phyloP scores from a whole-genome alignment of 768 basidiomycete species.

The Tricholoma hemisulphureum region DNA sequence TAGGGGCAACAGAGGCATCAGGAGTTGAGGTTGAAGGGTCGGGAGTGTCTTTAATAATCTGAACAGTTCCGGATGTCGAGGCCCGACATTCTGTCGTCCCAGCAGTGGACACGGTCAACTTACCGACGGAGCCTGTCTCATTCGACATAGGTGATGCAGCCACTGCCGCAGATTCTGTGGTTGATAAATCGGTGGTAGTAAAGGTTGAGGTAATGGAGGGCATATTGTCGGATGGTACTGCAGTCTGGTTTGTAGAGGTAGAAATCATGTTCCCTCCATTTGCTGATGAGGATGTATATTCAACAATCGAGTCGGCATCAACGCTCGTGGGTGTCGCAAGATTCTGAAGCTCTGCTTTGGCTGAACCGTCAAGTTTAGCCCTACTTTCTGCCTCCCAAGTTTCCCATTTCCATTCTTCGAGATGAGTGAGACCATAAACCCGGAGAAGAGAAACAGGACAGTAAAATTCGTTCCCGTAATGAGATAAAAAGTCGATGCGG shows the following conservation, averaged over 20 bases:
- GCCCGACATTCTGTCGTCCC: background rate
- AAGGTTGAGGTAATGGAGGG: background rate
- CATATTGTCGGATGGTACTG: background rate
- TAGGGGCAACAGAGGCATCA: background rate
- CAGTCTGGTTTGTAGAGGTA: background rate
- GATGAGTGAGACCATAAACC: conserved; percentile 93
- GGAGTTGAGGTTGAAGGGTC: background rate
- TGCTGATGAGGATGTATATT: background rate
- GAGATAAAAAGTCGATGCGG: conserved; percentile 88
- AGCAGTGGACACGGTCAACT: background rate
- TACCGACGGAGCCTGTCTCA: background rate
- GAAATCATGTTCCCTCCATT: background rate
- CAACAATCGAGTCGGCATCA: background rate
- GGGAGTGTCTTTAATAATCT: background rate
- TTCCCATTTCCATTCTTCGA: conserved; percentile 95
- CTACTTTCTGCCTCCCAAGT: conserved; percentile 72
- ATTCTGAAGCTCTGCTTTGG: conserved; percentile 26
- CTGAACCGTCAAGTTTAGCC: conserved; percentile 39
- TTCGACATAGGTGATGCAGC: background rate
- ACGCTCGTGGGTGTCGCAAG: background rate
- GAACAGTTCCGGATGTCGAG: background rate
- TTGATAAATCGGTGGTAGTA: background rate
- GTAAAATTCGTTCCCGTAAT: conserved; percentile 94
- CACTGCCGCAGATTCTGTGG: background rate
- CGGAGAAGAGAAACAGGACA: conserved; percentile 92